A percentile compares a stretch with the other conserved stretches of the same genome.
These are phyloP conservation scores for Blastocystis hominis DNA, from an alignment of 352 stramenopile species.

Conservation along the genomic window DNA sequence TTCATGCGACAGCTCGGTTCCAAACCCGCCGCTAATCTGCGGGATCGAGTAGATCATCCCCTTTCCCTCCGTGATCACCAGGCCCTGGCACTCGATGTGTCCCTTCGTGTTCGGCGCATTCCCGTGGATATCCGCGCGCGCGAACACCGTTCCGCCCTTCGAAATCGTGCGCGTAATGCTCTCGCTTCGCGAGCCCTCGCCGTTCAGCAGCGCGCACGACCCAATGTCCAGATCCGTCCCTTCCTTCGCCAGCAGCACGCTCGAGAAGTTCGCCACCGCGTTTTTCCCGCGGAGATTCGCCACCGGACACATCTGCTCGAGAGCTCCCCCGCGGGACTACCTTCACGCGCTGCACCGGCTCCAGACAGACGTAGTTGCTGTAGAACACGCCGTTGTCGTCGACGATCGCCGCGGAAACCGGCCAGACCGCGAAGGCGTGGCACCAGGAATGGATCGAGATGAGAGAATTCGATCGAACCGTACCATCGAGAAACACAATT, in stretches of 20 bases:
- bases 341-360: conserved; percentile 36
- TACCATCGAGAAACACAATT: conserved; percentile 55
- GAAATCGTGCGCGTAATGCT: conserved; percentile 56
- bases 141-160: conserved; percentile 44
- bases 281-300: conserved; percentile 38
- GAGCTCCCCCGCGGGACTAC: background rate
- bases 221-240: conserved; percentile 32
- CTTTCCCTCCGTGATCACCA: conserved; percentile 52
- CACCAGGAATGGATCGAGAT: conserved; percentile 48
- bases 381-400: conserved; percentile 57
- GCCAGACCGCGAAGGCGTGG: conserved; percentile 31
- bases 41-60: conserved; percentile 51
- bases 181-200: conserved; percentile 31
- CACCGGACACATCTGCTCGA: conserved; percentile 44
- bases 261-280: conserved; percentile 43
- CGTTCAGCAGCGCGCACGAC: conserved; percentile 13
- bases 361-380: conserved; percentile 56
- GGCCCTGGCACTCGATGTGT: conserved; percentile 57
- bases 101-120: conserved; percentile 52
- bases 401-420: conserved; percentile 30
- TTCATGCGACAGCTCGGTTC: conserved; percentile 51
- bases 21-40: conserved; percentile 17
- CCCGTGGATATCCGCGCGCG: conserved; percentile 47
- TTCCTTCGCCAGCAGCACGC: conserved; percentile 52
- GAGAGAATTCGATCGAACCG: background rate